Evolutionary conservation across 768 basidiomycete genomes (phyloP).

Genomic region (Amanita molliuscula): DNA sequence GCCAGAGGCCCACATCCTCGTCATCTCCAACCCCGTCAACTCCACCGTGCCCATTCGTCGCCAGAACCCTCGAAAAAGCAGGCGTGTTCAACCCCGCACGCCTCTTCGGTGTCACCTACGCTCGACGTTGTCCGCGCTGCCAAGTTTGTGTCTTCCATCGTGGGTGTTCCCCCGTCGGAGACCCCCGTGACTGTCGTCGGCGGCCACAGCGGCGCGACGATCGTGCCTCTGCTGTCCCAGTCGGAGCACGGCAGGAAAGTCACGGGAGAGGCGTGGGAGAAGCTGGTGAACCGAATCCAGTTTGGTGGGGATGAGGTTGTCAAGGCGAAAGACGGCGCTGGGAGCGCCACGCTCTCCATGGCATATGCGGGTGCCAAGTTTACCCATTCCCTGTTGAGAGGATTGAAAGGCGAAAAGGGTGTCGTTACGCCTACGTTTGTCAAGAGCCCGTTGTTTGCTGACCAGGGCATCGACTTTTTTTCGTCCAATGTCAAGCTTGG

Average conservation of each 20-base stretch:
- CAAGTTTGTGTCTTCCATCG: constrained; percentile 74
- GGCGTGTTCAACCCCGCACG: constrained; percentile 85
- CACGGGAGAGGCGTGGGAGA: constrained; percentile 61
- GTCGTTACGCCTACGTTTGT: constrained; percentile 82
- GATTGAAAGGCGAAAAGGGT: constrained; percentile 81
- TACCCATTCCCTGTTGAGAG: constrained; percentile 70
- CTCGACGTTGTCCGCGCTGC: constrained; percentile 96
- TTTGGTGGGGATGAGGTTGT: constrained; percentile 98
- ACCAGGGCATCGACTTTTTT: constrained; percentile 90
- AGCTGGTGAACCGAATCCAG: constrained; percentile 89
- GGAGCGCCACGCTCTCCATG: constrained; percentile 93
- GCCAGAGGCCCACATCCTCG: constrained; percentile 85
- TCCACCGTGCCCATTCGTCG: constrained; percentile 97
- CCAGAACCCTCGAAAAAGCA: constrained; percentile 80
- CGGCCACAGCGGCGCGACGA: constrained; percentile 93
- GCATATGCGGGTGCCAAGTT: constrained; percentile 93
- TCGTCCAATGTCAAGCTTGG: constrained; percentile 91
- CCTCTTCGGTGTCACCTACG: constrained; percentile 94
- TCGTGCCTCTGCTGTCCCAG: constrained; percentile 93
- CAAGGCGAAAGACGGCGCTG: constrained; percentile 93
- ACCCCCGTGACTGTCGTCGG: constrained; percentile 81
- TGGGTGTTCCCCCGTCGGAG: constrained; percentile 48
- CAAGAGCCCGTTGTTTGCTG: constrained; percentile 75
- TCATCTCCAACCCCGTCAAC: constrained; percentile 99
- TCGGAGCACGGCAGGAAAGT: constrained; percentile 57